Evolutionary conservation across 495 filamentous ascomycete genomes (phyloP).

Genomic region (Melanomma pulvis-pyrius): DNA sequence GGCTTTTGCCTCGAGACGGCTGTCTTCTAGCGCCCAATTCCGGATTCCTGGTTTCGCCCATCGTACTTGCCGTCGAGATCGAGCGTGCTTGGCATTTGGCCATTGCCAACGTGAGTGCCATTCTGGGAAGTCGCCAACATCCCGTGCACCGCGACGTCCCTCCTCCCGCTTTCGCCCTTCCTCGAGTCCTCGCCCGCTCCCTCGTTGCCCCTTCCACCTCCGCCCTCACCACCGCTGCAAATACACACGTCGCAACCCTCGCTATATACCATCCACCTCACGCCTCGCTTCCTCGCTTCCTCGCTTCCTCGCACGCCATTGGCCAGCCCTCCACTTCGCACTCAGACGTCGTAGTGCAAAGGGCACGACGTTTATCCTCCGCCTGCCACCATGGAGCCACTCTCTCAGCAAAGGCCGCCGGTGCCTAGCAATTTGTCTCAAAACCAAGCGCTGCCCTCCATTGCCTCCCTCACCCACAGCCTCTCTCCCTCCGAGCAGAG

Average conservation of each 20-base stretch:
- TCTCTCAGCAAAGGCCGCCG: constrained; percentile 24
- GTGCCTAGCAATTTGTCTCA: constrained; percentile 25
- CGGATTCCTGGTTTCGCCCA: neutral
- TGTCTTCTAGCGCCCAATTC: neutral
- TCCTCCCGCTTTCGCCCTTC: constrained; percentile 1
- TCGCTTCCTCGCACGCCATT: constrained; percentile 8
- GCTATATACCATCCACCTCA: too few relatives aligned
- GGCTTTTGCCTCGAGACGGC: neutral
- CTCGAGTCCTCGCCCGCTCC: neutral
- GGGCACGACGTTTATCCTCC: constrained; percentile 6
- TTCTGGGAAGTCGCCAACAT: constrained; percentile 19
- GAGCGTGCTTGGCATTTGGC: constrained; percentile 25
- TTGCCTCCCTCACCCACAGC: constrained; percentile 35
- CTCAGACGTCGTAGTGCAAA: neutral
- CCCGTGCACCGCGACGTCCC: constrained; percentile 20
- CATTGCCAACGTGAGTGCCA: constrained; percentile 13
- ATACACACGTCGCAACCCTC: too few relatives aligned
- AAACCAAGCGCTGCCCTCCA: constrained; percentile 37
- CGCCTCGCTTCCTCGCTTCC: neutral
- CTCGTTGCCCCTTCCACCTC: neutral
- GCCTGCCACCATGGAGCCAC: constrained; percentile 23
- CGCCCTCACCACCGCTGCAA: neutral
- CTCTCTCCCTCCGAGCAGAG: constrained; percentile 34
- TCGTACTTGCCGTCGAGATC: constrained; percentile 16
- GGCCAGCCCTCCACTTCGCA: constrained; percentile 3